These are phyloP conservation scores for Lophiostoma macrostomum DNA, from an alignment of 495 filamentous ascomycete species.

Conservation along the genomic window DNA sequence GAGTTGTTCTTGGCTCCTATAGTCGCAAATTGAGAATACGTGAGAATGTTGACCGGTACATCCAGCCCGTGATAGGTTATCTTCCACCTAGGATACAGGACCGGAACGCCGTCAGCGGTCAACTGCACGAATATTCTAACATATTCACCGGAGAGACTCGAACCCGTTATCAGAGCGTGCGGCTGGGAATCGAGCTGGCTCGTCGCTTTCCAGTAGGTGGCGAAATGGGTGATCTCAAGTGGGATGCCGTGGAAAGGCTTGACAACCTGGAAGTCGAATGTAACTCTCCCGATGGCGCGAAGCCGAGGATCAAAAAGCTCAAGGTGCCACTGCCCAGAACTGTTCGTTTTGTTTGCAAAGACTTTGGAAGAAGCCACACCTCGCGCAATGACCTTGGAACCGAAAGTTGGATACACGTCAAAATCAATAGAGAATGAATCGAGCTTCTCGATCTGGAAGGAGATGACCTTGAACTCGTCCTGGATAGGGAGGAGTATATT, in stretches of 20 bases:
- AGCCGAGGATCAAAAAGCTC: constrained; percentile 91
- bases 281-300: constrained; percentile 90
- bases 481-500: constrained; percentile 94
- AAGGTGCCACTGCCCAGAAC: constrained; percentile 76
- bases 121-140: constrained; percentile 86
- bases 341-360: constrained; percentile 69
- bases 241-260: constrained; percentile 94
- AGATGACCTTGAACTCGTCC: constrained; percentile 86
- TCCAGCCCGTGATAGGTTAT: constrained; percentile 76
- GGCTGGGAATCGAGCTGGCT: constrained; percentile 81
- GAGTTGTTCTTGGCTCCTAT: constrained; percentile 55
- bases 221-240: constrained; percentile 93
- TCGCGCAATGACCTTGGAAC: constrained; percentile 93
- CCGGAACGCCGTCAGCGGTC: constrained; percentile 79
- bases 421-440: constrained; percentile 94
- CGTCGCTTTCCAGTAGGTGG: constrained; percentile 98
- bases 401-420: constrained; percentile 96
- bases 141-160: constrained; percentile 90
- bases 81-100: constrained; percentile 80
- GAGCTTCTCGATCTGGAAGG: constrained; percentile 92
- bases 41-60: constrained; percentile 71
- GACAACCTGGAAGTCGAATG: constrained; percentile 91
- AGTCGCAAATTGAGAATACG: constrained; percentile 66
- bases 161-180: constrained; percentile 86
- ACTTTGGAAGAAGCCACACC: constrained; percentile 84